Evolutionary conservation across 2,329 filamentous ascomycete genomes (phyloP).

Genomic region (Didymella glomerata): DNA sequence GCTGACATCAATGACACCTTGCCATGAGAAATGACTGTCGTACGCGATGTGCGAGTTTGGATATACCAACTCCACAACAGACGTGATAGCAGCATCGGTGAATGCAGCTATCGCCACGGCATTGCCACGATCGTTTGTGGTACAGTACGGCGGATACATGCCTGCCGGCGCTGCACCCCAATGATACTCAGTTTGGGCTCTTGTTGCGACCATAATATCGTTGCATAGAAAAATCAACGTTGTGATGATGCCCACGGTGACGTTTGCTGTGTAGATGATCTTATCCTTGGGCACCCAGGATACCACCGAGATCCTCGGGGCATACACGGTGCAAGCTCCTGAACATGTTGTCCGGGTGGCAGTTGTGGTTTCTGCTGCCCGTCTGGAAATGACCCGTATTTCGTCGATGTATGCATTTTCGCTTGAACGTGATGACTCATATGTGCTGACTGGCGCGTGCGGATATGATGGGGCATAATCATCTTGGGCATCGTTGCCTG

Average conservation of each 20-base stretch:
- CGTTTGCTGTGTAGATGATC: conserved; percentile 26
- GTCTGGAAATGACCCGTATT: background rate
- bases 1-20: background rate
- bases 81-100: background rate
- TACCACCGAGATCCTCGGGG: conserved; percentile 6
- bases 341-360: background rate
- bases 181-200: background rate
- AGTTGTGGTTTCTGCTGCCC: no score
- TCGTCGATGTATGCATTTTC: background rate
- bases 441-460: background rate
- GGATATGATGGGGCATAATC: background rate
- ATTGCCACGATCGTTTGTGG: background rate
- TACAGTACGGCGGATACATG: background rate
- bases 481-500: background rate
- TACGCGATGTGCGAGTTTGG: conserved; percentile 4
- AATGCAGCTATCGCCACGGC: background rate
- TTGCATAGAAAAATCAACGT: conserved; percentile 11
- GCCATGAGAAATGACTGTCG: background rate
- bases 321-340: background rate
- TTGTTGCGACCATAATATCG: background rate
- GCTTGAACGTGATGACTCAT: background rate
- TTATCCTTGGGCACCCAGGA: conserved; percentile 31
- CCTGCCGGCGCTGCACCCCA: background rate
- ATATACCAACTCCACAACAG: conserved; percentile 1
- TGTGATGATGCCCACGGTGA: conserved; percentile 30